Evolutionary conservation across 352 stramenopile species (phyloP).

Genomic region (Blastocystis sp.): DNA sequence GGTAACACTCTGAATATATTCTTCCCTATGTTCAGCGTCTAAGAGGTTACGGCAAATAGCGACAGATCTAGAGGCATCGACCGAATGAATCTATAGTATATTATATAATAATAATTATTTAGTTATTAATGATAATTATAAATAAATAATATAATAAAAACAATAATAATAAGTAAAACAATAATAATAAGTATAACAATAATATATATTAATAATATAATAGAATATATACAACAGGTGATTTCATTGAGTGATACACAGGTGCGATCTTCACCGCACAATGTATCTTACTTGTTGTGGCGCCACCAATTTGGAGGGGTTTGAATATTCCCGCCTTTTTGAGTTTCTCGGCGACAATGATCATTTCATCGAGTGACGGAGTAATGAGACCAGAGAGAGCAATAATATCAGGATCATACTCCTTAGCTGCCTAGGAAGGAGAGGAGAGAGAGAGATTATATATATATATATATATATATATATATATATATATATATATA

Average conservation of each 20-base stretch:
- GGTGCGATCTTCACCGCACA: constrained; percentile 86
- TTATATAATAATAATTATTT: too few species aligned
- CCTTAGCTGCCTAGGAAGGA: constrained; percentile 49
- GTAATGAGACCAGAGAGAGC: constrained; percentile 87
- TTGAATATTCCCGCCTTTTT: constrained; percentile 69
- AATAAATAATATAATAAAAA: too few species aligned
- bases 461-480: too few species aligned
- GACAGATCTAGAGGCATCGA: constrained; percentile 82
- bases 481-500: too few species aligned
- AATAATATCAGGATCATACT: constrained; percentile 76
- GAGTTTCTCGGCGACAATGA: constrained; percentile 81
- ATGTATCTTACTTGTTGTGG: constrained; percentile 86
- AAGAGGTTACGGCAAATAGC: constrained; percentile 76
- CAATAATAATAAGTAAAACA: too few species aligned
- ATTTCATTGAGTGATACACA: constrained; percentile 73
- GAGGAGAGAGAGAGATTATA: too few species aligned
- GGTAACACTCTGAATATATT: constrained; percentile 74
- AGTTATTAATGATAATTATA: too few species aligned
- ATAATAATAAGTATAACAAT: too few species aligned
- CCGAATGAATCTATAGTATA: constrained; percentile 84
- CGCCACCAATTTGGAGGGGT: constrained; percentile 81
- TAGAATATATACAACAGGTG: too few species aligned
- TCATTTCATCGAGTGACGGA: constrained; percentile 89
- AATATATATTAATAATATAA: too few species aligned
- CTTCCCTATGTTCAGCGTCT: constrained; percentile 62